Evolutionary conservation across 2,329 filamentous ascomycete genomes (phyloP), one percentile per base, ranked within the genome.

Genomic region (Taxawa tesnikishii): DNA sequence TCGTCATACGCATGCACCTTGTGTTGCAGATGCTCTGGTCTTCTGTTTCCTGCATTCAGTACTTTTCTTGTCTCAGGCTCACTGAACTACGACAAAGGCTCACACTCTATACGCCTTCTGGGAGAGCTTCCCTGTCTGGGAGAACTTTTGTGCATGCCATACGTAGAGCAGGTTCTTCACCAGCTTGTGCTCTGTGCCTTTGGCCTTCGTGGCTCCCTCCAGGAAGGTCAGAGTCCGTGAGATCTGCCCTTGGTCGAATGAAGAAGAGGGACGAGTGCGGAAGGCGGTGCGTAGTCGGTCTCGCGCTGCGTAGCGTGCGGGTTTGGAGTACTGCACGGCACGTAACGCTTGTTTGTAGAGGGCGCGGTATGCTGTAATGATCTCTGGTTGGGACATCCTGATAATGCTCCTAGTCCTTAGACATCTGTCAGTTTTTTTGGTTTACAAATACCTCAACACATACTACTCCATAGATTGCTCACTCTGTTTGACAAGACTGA

Each of bases 161-260:
- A 49, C 55, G 32, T 55, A 48, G 12, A 83, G 45, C 29, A 88
- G 51, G 42, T 79, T 85, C 56, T 75, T 80, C 34, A 88, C 48
- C 6, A 90, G 68, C 34, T 58, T 67, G 51, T 87, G 79, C 61
- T 88, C 83, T 18, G 84, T 43, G 0, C 80, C 82, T 34, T 56
- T 69, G 44, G 72, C 65, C 39, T 56, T 62, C 2, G 70, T 67
- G 4, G 83, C 83, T 25, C 73, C 70, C 18, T 72, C 57, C 1
- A 88, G 57, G 47, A 90, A 88, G 50, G 73, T 73, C 4, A 82
- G 47, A 0, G 83, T 90, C 38, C 75, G 73, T 39, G 67, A 58
- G 31, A 82, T 63, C 31, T 31, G 26, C 12, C 21, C 30, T 15
- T 25, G 41, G 34, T 54, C 43, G 37, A 54, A 58, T 26, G 52